phyloP scores from a whole-genome alignment of 2,329 filamentous ascomycete genomes.

The Xylaria digitata region DNA sequence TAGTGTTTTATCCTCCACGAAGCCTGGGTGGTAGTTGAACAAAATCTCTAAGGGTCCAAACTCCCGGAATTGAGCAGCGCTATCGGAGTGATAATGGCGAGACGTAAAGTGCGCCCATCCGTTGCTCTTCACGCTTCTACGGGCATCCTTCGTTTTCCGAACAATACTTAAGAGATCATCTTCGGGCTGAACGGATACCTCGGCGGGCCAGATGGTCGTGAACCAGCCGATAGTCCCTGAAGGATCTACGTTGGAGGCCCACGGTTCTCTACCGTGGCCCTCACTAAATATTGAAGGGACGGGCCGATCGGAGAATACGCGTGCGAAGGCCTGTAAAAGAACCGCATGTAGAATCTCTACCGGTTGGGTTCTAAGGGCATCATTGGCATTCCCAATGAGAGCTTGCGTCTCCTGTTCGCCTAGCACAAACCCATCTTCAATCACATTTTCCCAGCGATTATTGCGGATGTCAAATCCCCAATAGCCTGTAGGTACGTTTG shows the following conservation, averaged over 20 bases:
- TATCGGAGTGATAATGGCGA: neutral
- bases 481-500: neutral
- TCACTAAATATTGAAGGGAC: conserved; percentile 55
- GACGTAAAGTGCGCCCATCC: conserved; percentile 24
- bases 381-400: conserved; percentile 23
- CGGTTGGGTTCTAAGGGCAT: conserved; percentile 50
- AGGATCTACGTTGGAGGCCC: conserved; percentile 50
- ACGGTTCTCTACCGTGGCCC: conserved; percentile 56
- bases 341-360: conserved; percentile 55
- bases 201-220: conserved; percentile 55
- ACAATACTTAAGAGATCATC: conserved; percentile 26
- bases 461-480: conserved; percentile 7
- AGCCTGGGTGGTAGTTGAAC: conserved; percentile 27
- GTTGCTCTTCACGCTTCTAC: neutral
- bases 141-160: conserved; percentile 22
- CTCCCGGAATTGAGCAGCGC: neutral
- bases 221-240: conserved; percentile 60
- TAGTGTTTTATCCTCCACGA: neutral
- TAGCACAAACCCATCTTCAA: conserved; percentile 16
- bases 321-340: conserved; percentile 19
- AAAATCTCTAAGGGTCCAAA: conserved; percentile 20
- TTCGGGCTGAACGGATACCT: conserved; percentile 18
- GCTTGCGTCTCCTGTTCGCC: neutral
- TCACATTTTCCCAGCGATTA: conserved; percentile 9
- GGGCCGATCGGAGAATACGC: conserved; percentile 50